phyloP scores from a whole-genome alignment of 2,329 filamentous ascomycete species.

The Coniochaeta sp. region DNA sequence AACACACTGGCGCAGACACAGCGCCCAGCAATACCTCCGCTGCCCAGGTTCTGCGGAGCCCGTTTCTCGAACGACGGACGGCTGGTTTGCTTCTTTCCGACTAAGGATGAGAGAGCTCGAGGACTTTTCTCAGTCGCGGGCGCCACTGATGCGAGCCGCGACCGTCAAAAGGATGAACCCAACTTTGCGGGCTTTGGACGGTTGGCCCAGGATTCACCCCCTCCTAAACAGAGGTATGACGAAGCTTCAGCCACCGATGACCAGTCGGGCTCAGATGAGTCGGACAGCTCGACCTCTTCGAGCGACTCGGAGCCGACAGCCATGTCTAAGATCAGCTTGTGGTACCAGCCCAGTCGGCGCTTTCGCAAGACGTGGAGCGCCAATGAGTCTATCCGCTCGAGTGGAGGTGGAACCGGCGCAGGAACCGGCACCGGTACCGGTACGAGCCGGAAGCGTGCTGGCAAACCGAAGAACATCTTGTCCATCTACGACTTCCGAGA shows the following conservation, averaged over 20 bases:
- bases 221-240: conserved; percentile 38
- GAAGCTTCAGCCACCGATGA: conserved; percentile 45
- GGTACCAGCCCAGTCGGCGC: conserved; percentile 45
- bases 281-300: conserved; percentile 36
- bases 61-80: conserved; percentile 55
- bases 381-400: conserved; percentile 50
- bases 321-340: conserved; percentile 48
- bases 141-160: conserved; percentile 32
- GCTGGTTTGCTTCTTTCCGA: conserved; percentile 61
- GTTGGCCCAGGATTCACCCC: conserved; percentile 41
- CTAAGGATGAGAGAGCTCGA: conserved; percentile 54
- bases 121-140: conserved; percentile 37
- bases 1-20: conserved; percentile 40
- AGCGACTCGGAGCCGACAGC: conserved; percentile 58
- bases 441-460: conserved; percentile 38
- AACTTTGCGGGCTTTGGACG: conserved; percentile 51
- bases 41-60: conserved; percentile 51
- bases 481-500: conserved; percentile 63
- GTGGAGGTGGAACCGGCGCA: conserved; percentile 50
- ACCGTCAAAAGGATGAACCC: conserved; percentile 44
- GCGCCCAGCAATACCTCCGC: conserved; percentile 45
- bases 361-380: conserved; percentile 49
- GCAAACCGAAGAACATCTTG: conserved; percentile 59
- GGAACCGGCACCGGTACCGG: conserved; percentile 50
- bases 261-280: conserved; percentile 36